These are phyloP conservation scores for Ophiosphaerella narmari DNA, from an alignment of 2,329 filamentous ascomycete species.

Conservation along the genomic window DNA sequence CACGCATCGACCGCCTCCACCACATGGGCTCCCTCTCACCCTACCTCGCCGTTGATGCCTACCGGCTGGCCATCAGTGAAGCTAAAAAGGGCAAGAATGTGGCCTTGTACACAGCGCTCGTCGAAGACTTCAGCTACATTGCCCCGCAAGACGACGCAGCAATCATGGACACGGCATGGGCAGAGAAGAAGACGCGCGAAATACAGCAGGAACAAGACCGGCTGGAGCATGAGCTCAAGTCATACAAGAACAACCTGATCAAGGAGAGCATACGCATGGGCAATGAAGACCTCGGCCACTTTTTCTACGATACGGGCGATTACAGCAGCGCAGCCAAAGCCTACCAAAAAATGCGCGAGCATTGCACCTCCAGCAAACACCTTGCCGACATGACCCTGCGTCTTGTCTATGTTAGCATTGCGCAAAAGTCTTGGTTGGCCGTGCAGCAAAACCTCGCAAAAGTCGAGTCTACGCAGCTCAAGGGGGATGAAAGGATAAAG, in stretches of 20 bases:
- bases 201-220: conserved; percentile 73
- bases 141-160: conserved; percentile 72
- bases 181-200: conserved; percentile 66
- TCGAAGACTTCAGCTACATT: conserved; percentile 66
- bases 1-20: conserved; percentile 78
- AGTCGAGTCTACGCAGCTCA: conserved; percentile 57
- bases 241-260: conserved; percentile 95
- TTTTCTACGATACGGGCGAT: conserved; percentile 79
- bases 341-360: conserved; percentile 86
- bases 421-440: conserved; percentile 76
- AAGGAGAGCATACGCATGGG: conserved; percentile 98
- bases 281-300: conserved; percentile 86
- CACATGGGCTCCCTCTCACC: conserved; percentile 81
- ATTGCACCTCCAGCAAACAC: conserved; percentile 81
- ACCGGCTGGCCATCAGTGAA: conserved; percentile 76
- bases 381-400: conserved; percentile 82
- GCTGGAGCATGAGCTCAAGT: conserved; percentile 84
- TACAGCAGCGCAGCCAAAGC: conserved; percentile 73
- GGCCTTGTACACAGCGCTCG: conserved; percentile 69
- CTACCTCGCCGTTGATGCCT: conserved; percentile 75
- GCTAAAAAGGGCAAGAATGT: conserved; percentile 79
- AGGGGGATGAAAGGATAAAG: conserved; percentile 62
- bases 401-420: conserved; percentile 74
- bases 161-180: conserved; percentile 72
- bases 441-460: conserved; percentile 66